These are phyloP conservation scores for Epithemia pelagica DNA, from an alignment of 108 stramenopile species.

Conservation along the genomic window DNA sequence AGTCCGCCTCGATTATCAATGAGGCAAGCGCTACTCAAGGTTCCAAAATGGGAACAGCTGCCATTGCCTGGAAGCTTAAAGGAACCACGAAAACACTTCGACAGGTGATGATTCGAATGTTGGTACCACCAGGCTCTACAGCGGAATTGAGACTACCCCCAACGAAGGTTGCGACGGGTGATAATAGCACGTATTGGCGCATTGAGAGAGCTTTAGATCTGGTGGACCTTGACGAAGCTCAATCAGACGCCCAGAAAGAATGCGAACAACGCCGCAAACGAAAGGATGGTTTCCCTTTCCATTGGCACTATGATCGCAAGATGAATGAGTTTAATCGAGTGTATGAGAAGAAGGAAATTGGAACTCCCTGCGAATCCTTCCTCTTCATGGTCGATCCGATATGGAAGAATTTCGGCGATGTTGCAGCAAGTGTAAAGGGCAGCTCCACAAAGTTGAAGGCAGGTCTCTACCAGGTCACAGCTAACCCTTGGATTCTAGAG, in stretches of 20 bases:
- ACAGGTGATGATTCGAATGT: background rate
- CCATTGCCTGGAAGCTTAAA: background rate
- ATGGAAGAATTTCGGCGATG: background rate
- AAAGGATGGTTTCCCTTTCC: background rate
- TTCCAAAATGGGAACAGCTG: background rate
- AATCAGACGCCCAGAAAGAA: background rate
- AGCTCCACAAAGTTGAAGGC: background rate
- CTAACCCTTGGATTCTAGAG: background rate
- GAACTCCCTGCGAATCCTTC: background rate
- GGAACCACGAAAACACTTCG: background rate
- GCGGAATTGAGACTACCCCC: background rate
- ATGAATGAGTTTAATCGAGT: background rate
- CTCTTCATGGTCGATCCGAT: background rate
- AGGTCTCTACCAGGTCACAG: background rate
- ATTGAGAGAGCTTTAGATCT: background rate
- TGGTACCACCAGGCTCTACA: background rate
- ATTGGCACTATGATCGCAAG: background rate
- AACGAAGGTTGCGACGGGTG: too few relatives aligned
- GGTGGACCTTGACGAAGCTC: background rate
- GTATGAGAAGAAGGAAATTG: background rate
- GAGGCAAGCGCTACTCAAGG: background rate
- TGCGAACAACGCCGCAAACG: background rate
- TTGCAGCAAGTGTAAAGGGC: background rate
- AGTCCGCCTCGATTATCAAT: background rate
- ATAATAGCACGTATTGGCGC: background rate